Evolutionary conservation across 1,284 basidiomycete genomes (phyloP), one percentile per base, ranked within the genome.

Genomic region (Leccinum angustisporum): DNA sequence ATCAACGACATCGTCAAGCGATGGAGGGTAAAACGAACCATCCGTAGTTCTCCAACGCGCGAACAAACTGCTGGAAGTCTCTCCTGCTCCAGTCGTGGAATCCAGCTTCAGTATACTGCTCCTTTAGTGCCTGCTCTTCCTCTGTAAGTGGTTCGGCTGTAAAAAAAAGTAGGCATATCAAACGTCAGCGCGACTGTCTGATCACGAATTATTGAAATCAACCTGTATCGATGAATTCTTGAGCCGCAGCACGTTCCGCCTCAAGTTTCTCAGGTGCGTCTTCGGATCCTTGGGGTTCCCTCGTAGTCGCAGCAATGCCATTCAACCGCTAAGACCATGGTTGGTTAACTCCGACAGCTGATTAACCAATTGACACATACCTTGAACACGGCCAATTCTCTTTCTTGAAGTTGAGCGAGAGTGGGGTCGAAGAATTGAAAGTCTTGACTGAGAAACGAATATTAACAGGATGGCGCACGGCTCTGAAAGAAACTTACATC

Each of bases 371-470:
- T 14, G 5, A 51, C 11, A 38, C 57, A 57, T 57, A 89, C 92
- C 79, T 91, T 90, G 76, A 90, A 89, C 18, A 89, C 91, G 5
- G 91, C 89, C 34, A 90, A 79, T 75, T 98, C 97, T 61, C 90
- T 86, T 69, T 97, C 93, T 74, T 98, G 95, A 53, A 98, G 79
- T 69, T 90, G 90, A 10, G 87, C 83, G 9, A 99, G 79, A 54
- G 90, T 83, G 0, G 88, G 84, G 3, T 96, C 92, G 80, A 94
- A 98, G 83, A 99, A 99, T 73, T 99, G 97, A 83, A 96, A 98
- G 75, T 98, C 97, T 78, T 97, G 90, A 67, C 94, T 95, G 67
- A 52, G 5, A 68, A 59, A 14, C 8, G 2, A 56, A 58, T 57
- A 8, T 18, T 13, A 8, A 33, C n/a, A 48, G 7, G 6, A 21